These are phyloP conservation scores for Pythium insidiosum DNA, from an alignment of 352 stramenopile species.

Conservation along the genomic window DNA sequence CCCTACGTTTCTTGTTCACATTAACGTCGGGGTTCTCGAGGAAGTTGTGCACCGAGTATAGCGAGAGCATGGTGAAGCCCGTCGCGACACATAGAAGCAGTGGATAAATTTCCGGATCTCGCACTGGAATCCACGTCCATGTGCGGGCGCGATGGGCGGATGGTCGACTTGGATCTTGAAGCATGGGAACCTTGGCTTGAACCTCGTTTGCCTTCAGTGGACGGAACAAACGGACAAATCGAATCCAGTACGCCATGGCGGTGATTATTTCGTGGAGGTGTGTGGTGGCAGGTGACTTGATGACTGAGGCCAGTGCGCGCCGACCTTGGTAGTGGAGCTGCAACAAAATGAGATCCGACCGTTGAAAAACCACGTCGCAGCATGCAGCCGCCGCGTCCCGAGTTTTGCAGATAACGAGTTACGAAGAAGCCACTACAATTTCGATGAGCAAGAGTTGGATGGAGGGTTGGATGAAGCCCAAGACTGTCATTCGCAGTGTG, in stretches of 20 bases:
- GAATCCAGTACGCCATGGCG: slow-evolving; percentile 17
- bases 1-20: slow-evolving; percentile 19
- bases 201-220: slow-evolving; percentile 22
- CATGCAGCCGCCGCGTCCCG: no score
- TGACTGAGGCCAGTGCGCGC: no score
- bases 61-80: slow-evolving; percentile 16
- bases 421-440: no score
- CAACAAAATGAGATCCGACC: no score
- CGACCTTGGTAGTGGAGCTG: no score
- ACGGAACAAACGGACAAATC: slow-evolving; percentile 14
- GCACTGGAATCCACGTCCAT: slow-evolving; percentile 19
- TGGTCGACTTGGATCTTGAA: slow-evolving; percentile 10
- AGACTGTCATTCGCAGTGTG: no score
- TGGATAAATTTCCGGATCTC: slow-evolving; percentile 31
- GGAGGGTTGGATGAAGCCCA: no score
- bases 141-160: slow-evolving; percentile 10
- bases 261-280: no score
- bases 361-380: no score
- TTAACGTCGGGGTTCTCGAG: slow-evolving; percentile 22
- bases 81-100: slow-evolving; percentile 19
- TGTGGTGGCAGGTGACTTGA: no score
- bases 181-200: slow-evolving; percentile 32
- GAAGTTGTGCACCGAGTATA: slow-evolving; percentile 25
- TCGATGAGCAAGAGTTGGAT: no score
- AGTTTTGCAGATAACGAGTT: no score